Conservation (phyloP, 2,329 filamentous ascomycete genomes). For the Fusarium albosuccineum region DNA sequence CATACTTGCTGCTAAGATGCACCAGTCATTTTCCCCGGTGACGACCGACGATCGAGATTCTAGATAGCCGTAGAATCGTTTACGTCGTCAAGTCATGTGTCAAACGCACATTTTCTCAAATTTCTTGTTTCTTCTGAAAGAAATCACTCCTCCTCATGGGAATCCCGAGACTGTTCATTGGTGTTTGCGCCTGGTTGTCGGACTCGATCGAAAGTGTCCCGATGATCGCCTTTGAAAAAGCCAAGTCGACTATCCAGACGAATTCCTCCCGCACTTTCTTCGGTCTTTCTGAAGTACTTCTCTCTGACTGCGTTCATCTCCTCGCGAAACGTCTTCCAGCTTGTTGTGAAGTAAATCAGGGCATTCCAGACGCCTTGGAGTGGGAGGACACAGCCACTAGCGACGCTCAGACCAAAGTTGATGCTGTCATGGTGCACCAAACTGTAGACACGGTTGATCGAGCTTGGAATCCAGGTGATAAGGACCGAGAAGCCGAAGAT, state of each 20-base stretch:
- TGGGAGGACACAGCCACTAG: conserved; percentile 78
- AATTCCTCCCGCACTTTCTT: conserved; percentile 23
- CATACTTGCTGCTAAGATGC: conserved; percentile 4
- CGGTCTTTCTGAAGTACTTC: conserved; percentile 14
- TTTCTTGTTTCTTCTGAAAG: background rate
- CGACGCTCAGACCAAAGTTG: conserved; percentile 75
- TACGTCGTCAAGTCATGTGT: background rate
- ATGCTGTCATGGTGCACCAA: conserved; percentile 64
- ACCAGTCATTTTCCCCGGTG: background rate
- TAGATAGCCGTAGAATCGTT: background rate
- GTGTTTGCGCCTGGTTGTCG: conserved; percentile 18
- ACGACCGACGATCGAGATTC: too few species aligned
- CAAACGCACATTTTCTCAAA: background rate
- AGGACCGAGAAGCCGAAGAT: conserved; percentile 71
- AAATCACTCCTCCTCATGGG: background rate
- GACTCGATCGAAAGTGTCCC: conserved; percentile 40
- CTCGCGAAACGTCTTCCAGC: conserved; percentile 56
- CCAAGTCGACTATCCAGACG: conserved; percentile 48
- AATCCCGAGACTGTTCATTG: conserved; percentile 9
- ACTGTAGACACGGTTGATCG: conserved; percentile 79
- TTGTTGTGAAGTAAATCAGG: conserved; percentile 79
- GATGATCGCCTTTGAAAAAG: conserved; percentile 33
- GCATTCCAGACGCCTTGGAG: conserved; percentile 86
- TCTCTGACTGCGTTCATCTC: conserved; percentile 38
- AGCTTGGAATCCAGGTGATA: conserved; percentile 74